Evolutionary conservation across 2,329 filamentous ascomycete genomes (phyloP).

Genomic region (Parastagonospora avenae): DNA sequence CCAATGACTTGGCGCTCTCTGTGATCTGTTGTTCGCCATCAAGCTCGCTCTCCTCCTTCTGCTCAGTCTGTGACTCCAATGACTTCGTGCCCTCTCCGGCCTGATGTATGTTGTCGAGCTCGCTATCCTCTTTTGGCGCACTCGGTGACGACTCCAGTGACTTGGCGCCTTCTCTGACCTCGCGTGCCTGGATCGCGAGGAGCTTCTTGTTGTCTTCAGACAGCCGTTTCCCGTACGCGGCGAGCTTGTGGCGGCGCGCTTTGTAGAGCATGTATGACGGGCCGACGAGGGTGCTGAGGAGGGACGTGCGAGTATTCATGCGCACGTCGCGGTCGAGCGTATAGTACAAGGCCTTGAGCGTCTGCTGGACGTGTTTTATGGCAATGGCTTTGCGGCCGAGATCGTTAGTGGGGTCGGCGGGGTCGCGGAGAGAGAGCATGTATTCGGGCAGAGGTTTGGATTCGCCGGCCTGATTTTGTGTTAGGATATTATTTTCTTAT

Average conservation of each 20-base stretch:
- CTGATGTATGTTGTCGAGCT: background rate
- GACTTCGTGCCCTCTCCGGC: conserved; percentile 6
- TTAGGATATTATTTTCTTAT: too few species aligned
- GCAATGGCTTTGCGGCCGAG: conserved; percentile 56
- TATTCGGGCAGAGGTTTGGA: conserved; percentile 24
- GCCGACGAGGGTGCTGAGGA: conserved; percentile 29
- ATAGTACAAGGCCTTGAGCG: conserved; percentile 38
- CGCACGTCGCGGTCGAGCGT: conserved; percentile 18
- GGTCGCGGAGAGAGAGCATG: conserved; percentile 63
- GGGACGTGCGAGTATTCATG: conserved; percentile 18
- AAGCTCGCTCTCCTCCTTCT: background rate
- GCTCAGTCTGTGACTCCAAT: background rate
- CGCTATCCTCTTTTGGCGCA: background rate
- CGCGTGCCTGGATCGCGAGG: conserved; percentile 16
- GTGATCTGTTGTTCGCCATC: background rate
- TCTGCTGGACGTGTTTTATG: conserved; percentile 57
- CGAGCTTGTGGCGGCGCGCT: conserved; percentile 16
- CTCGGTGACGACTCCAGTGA: background rate
- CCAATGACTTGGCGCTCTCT: too few species aligned
- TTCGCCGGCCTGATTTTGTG: conserved; percentile 15
- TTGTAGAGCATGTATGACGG: conserved; percentile 20
- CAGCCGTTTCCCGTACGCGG: conserved; percentile 16
- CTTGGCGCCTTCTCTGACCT: conserved; percentile 12
- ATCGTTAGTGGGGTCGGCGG: conserved; percentile 62
- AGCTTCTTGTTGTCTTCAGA: background rate